Evolutionary conservation across 768 basidiomycete genomes (phyloP), one percentile per base, ranked within the genome.

Genomic region (Russula abietina): DNA sequence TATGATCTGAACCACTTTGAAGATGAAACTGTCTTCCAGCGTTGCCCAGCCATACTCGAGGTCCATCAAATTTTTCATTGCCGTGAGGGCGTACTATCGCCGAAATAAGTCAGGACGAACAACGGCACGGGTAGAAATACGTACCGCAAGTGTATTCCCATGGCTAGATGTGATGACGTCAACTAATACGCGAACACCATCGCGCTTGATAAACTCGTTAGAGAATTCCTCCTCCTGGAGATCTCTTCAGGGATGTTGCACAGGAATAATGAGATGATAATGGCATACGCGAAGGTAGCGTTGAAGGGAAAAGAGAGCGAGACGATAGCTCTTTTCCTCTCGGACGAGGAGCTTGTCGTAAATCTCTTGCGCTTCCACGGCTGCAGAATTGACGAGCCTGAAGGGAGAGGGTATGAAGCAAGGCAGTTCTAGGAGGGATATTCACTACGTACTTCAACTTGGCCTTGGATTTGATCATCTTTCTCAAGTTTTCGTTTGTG

Each of bases 51-150:
- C 92, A 65, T 88, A 85, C 52, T 91, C 86, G 26, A 89, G 77
- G 66, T 94, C 91, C 88, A 95, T 90, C 32, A 94, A 72, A 70
- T 91, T 90, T 74, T 93, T 90, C 82, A 93, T 85, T 3, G 88
- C 86, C 4, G 86, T 83, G 41, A 96, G 78, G 10, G 91, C 90
- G 66, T 94, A 94, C 91, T 93, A 63, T 60, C 66, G 48, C 19
- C 50, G 32, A 61, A 24, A 55, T 30, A 52, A 52, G 48, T 59
- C 2, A 28, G 39, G 19, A 16, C 2, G 7, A 48, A 46, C 22
- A 46, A 53, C 38, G 33, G 48, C 33, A 11, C 50, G 26, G 53
- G 51, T 36, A 60, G 9, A 49, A 51, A 41, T 33, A 78, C 80
- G 70, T 67, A 93, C 91, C 48, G 93, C 93, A 43, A 96, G 83